Evolutionary conservation across 441 rosid species (phyloP), one percentile per base, ranked within the genome.

Genomic region (Eutrema salsugineum): DNA sequence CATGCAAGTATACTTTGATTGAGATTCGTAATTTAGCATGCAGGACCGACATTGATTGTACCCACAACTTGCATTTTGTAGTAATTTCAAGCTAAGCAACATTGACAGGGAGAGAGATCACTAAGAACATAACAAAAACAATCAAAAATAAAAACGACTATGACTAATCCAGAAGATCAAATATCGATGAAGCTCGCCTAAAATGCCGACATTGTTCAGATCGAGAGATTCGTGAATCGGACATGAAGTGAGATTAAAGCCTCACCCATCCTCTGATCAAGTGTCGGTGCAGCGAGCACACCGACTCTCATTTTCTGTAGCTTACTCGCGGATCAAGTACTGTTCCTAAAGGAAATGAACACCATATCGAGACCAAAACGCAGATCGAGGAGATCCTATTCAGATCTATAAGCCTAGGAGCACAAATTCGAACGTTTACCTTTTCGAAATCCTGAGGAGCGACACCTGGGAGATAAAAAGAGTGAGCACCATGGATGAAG

Each of bases 401-500:
- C 70, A 73, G 67, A 78, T 83, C 83, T 44, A 77, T 39, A 48
- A 72, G 14, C 61, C 16, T 30, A 61, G 12, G 9, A 76, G 71
- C 50, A 68, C 24, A 57, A 15, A 65, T 49, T 50, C 20, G 32
- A 64, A 58, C 12, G 28, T 47, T 28, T 38, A 85, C 90, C 92
- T 87, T 87, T 17, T 77, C 79, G 78, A 87, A 87, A 82, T 87
- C 90, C 72, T 81, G 81, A 65, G 89, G 91, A 40, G 89, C 89
- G 49, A 85, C 88, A 56, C 90, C 85, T 6, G 91, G 88, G 55
- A 87, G 91, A 66, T 85, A 87, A 78, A 87, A 83, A 72, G 83
- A 82, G 78, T 77, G 69, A 24, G 69, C 71, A 63, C 80, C 81
- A 72, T 82, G 88, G 78, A 87, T 72, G 46, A 78, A 78, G 59